phyloP scores from a whole-genome alignment of 805 yeast genomes.

The Starmerella apicola region DNA sequence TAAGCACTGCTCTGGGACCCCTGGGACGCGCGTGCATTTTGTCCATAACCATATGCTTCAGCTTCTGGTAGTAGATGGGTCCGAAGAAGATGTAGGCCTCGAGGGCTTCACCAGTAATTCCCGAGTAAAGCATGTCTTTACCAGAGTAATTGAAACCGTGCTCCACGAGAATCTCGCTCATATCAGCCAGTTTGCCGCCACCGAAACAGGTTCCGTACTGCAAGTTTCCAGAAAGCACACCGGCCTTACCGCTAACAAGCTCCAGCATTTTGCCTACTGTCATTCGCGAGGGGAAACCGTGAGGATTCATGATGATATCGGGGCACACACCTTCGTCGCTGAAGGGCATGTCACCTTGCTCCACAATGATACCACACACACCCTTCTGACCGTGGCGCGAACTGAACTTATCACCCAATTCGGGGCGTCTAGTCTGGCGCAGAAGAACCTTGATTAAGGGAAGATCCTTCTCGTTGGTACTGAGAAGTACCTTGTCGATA shows the following conservation, averaged over 20 bases:
- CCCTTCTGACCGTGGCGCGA: conserved; percentile 98
- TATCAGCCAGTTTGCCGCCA: conserved; percentile 89
- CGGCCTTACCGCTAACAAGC: conserved; percentile 92
- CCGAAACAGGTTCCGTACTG: conserved; percentile 99
- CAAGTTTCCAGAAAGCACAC: conserved; percentile 79
- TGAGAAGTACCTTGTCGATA: conserved; percentile 95
- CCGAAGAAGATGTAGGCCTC: conserved; percentile 98
- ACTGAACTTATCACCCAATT: conserved; percentile 92
- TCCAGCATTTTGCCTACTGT: conserved; percentile 98
- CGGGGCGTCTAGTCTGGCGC: conserved; percentile 95
- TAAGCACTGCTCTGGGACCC: conserved; percentile 95
- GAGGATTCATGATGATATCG: conserved; percentile 97
- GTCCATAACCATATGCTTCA: conserved; percentile 97
- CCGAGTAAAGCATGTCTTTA: conserved; percentile 93
- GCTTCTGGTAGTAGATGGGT: conserved; percentile 93
- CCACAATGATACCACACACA: conserved; percentile 96
- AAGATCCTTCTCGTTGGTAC: conserved; percentile 89
- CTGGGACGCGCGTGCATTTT: conserved; percentile 99
- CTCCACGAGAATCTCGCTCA: conserved; percentile 80
- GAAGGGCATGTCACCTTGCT: conserved; percentile 94
- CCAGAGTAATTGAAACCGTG: conserved; percentile 92
- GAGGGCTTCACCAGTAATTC: conserved; percentile 92
- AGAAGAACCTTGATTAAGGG: conserved; percentile 82
- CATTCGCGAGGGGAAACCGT: conserved; percentile 99
- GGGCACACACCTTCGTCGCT: conserved; percentile 86